Conservation (phyloP, 1,284 basidiomycete genomes). For the Coniferiporia sulphurascens region DNA sequence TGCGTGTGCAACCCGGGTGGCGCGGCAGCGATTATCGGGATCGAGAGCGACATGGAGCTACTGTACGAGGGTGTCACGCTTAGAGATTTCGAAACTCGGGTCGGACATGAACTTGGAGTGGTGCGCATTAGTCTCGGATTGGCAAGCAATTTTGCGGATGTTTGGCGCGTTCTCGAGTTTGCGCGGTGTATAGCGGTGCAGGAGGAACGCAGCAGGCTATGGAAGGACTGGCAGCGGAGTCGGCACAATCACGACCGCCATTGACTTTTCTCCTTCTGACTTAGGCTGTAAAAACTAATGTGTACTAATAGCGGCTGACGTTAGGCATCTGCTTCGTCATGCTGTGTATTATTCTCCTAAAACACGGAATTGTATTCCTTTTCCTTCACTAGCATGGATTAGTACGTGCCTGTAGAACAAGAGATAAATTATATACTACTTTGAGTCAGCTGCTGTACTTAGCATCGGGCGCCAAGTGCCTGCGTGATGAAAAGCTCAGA, state of each 20-base stretch:
- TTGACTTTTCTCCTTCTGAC: neutral
- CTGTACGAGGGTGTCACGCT: conserved; percentile 57
- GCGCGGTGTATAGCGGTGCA: conserved; percentile 44
- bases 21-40: conserved; percentile 62
- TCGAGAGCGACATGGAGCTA: conserved; percentile 61
- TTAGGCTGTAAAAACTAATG: no score
- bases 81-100: conserved; percentile 51
- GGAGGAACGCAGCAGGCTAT: conserved; percentile 29
- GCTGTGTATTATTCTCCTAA: no score
- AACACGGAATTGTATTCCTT: no score
- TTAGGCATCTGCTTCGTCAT: no score
- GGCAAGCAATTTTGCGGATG: conserved; percentile 69
- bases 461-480: no score
- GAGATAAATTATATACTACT: no score
- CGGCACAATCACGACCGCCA: neutral
- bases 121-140: conserved; percentile 72
- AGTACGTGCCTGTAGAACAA: no score
- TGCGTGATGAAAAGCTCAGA: no score
- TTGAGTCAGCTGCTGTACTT: no score
- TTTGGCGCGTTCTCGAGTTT: conserved; percentile 63
- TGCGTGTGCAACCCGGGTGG: conserved; percentile 85
- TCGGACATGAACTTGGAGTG: conserved; percentile 67
- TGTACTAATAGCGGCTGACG: no score
- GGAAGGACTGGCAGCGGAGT: conserved; percentile 11
- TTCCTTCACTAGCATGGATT: no score